These are phyloP conservation scores for Vicia faba DNA, from an alignment of 306 rosid genomes.

Conservation along the genomic window DNA sequence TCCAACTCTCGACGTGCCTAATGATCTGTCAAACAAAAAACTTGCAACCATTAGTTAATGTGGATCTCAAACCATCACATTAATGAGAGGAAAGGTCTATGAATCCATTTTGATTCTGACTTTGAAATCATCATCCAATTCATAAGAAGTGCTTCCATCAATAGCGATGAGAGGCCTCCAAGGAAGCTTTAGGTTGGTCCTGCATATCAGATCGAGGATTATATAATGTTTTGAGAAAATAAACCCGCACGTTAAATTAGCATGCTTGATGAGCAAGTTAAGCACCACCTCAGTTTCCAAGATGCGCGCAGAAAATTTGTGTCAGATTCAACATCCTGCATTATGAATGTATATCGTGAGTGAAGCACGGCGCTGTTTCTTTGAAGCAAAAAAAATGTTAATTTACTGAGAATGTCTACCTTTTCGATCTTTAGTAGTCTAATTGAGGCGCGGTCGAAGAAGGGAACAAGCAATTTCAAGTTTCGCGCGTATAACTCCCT, in stretches of 20 bases:
- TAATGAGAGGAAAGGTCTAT: slow-evolving; percentile 8
- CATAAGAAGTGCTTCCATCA: slow-evolving; percentile 74
- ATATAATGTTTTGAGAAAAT: slow-evolving; percentile 1
- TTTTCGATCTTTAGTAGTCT: slow-evolving; percentile 63
- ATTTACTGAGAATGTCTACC: slow-evolving; percentile 49
- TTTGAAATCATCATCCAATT: slow-evolving; percentile 58
- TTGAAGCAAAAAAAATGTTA: slow-evolving; percentile 18
- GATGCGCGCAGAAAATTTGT: slow-evolving; percentile 60
- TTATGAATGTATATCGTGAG: slow-evolving; percentile 28
- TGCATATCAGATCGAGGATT: slow-evolving; percentile 43
- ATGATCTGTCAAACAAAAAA: slow-evolving; percentile 59
- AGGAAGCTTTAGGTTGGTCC: slow-evolving; percentile 88
- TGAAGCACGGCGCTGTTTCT: slow-evolving; percentile 19
- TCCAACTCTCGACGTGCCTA: slow-evolving; percentile 89
- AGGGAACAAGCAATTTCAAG: slow-evolving; percentile 96
- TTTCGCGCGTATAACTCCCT: slow-evolving; percentile 81
- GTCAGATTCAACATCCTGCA: slow-evolving; percentile 60
- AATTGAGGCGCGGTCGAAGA: slow-evolving; percentile 77
- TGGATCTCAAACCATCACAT: slow-evolving; percentile 14
- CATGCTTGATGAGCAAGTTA: slow-evolving; percentile 15
- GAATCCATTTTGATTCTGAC: slow-evolving; percentile 43
- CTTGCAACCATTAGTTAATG: slow-evolving; percentile 24
- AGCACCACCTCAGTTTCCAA: slow-evolving; percentile 91
- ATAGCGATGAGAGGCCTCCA: slow-evolving; percentile 86
- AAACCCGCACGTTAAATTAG: slow-evolving; percentile 9